A percentile compares a stretch with the other conserved stretches of the same genome.
These are phyloP conservation scores for Dillenia turbinata DNA, from an alignment of 164 flowering plant species.

Conservation along the genomic window DNA sequence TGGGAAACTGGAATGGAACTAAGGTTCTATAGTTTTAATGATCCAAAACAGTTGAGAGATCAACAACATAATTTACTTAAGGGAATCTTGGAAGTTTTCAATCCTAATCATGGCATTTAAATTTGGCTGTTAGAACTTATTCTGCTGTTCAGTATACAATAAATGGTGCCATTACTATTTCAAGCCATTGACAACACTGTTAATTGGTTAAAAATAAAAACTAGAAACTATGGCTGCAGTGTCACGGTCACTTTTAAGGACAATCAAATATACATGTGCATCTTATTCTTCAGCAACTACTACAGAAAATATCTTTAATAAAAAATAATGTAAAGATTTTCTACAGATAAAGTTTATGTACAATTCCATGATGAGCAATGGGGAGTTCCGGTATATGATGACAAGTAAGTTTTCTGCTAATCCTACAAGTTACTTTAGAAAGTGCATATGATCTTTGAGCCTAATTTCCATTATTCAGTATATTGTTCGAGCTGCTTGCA, in stretches of 20 bases:
- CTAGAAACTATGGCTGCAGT: too few species aligned
- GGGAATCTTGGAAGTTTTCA: too few species aligned
- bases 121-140: not conserved
- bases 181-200: too few species aligned
- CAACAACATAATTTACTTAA: too few species aligned
- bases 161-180: too few species aligned
- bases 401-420: conserved; percentile 42
- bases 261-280: too few species aligned
- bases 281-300: too few species aligned
- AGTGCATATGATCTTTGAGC: not conserved
- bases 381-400: conserved; percentile 90
- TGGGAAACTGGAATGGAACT: not conserved
- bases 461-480: conserved; percentile 28
- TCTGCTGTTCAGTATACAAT: too few species aligned
- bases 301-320: too few species aligned
- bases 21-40: not conserved
- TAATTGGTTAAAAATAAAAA: too few species aligned
- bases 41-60: too few species aligned
- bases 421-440: not conserved
- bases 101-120: not conserved
- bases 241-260: too few species aligned
- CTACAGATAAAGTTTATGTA: conserved; percentile 63
- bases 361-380: conserved; percentile 76
- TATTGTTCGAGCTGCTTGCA: conserved; percentile 77
- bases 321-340: not conserved